These are phyloP conservation scores for Microbotryomycetes sp. DNA, from an alignment of 1,284 basidiomycete species.

Conservation along the genomic window DNA sequence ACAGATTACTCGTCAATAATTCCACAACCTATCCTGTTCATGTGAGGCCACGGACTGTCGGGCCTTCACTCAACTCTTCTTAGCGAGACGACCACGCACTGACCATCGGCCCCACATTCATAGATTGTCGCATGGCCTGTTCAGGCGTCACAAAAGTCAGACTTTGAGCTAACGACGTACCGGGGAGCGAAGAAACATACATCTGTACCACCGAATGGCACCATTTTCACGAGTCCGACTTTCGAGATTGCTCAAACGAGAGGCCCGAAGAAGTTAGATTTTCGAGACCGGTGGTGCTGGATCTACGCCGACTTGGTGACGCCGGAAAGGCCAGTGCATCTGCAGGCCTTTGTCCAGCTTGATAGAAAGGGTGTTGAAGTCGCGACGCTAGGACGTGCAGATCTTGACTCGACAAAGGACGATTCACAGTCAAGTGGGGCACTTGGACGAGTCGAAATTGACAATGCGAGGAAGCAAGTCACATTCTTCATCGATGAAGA, in stretches of 20 bases:
- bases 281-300: constrained; percentile 9
- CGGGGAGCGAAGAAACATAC: constrained; percentile 7
- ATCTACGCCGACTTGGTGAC: constrained; percentile 15
- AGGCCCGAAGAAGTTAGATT: not conserved
- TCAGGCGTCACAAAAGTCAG: not conserved
- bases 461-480: not conserved
- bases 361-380: constrained; percentile 8
- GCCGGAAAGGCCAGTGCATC: constrained; percentile 5
- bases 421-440: constrained; percentile 6
- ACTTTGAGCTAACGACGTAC: constrained; percentile 11
- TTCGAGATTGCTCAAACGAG: constrained; percentile 3
- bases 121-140: constrained; percentile 17
- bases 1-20: not conserved
- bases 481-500: constrained; percentile 1
- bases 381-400: constrained; percentile 10
- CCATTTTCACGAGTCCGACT: not conserved
- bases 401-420: constrained; percentile 14
- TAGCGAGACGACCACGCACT: not conserved
- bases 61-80: not conserved
- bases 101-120: not conserved
- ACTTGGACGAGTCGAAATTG: constrained; percentile 1
- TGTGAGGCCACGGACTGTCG: too few species aligned
- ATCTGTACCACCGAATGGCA: constrained; percentile 6
- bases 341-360: constrained; percentile 12
- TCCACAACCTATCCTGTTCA: not conserved